Evolutionary conservation across 2,329 filamentous ascomycete species (phyloP).

Genomic region (Nannizziopsis arthrosporioides): DNA sequence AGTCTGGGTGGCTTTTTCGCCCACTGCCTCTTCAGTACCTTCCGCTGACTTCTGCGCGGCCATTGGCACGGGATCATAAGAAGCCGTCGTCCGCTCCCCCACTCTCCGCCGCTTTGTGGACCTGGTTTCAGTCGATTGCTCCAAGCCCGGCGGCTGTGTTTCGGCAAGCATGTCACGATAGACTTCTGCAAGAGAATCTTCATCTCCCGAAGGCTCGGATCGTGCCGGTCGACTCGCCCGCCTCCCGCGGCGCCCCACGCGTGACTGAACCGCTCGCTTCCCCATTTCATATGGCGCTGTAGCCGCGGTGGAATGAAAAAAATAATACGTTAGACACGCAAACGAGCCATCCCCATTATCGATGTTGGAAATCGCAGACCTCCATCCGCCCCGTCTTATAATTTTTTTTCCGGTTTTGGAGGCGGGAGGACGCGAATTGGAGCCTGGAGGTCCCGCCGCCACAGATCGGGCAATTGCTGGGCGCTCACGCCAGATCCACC

Average conservation of each 20-base stretch:
- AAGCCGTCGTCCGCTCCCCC: constrained; percentile 13
- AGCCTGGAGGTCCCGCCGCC: neutral
- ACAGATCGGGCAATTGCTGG: neutral
- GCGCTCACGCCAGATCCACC: neutral
- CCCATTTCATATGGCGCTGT: neutral
- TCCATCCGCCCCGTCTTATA: no score
- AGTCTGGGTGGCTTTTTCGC: constrained; percentile 20
- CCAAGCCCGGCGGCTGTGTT: neutral
- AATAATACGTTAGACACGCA: neutral
- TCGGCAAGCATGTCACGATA: constrained; percentile 14
- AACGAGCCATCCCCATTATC: neutral
- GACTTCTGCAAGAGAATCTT: constrained; percentile 9
- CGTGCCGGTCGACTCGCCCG: neutral
- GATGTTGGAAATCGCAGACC: neutral
- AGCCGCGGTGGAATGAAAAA: neutral
- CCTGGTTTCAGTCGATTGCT: constrained; percentile 1
- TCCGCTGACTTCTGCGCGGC: neutral
- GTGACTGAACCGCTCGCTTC: constrained; percentile 5
- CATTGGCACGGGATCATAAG: neutral
- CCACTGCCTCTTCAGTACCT: constrained; percentile 15
- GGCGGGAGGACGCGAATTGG: neutral
- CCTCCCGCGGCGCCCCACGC: neutral
- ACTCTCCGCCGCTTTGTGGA: constrained; percentile 16
- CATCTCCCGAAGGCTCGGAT: constrained; percentile 2
- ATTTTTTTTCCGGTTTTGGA: no score